Evolutionary conservation across 257 asterid genomes (phyloP).

Genomic region (Misopates orontium): DNA sequence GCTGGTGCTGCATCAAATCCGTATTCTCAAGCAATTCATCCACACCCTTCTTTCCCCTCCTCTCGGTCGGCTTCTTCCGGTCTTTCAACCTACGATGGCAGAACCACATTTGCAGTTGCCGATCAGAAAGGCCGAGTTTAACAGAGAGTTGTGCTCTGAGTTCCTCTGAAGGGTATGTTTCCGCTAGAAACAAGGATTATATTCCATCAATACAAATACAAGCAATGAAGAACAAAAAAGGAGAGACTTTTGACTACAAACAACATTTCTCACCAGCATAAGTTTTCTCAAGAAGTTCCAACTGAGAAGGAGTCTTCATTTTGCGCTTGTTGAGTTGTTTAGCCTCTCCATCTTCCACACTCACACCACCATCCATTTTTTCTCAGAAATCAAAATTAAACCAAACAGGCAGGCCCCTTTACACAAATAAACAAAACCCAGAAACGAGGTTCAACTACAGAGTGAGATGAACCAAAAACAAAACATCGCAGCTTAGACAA

Average conservation of each 20-base stretch:
- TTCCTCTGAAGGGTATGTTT: constrained; percentile 78
- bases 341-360: constrained; percentile 49
- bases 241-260: background rate
- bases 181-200: constrained; percentile 46
- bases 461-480: constrained; percentile 10
- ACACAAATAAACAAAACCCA: no score
- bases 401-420: no score
- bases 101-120: constrained; percentile 98
- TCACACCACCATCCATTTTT: constrained; percentile 38
- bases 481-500: constrained; percentile 18
- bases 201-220: no score
- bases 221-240: no score
- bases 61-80: constrained; percentile 59
- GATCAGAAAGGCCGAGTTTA: constrained; percentile 74
- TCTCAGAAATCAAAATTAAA: no score
- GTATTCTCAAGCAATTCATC: constrained; percentile 38
- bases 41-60: constrained; percentile 46
- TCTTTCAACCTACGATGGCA: constrained; percentile 94
- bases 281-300: constrained; percentile 77
- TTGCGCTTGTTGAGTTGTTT: no score
- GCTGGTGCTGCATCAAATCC: constrained; percentile 38
- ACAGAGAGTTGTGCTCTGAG: constrained; percentile 75
- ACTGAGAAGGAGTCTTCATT: constrained; percentile 89
- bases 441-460: constrained; percentile 38
- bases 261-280: constrained; percentile 59